Evolutionary conservation across 192 early-diverging fungal genomes (phyloP).

Genomic region (Gonapodya prolifera): DNA sequence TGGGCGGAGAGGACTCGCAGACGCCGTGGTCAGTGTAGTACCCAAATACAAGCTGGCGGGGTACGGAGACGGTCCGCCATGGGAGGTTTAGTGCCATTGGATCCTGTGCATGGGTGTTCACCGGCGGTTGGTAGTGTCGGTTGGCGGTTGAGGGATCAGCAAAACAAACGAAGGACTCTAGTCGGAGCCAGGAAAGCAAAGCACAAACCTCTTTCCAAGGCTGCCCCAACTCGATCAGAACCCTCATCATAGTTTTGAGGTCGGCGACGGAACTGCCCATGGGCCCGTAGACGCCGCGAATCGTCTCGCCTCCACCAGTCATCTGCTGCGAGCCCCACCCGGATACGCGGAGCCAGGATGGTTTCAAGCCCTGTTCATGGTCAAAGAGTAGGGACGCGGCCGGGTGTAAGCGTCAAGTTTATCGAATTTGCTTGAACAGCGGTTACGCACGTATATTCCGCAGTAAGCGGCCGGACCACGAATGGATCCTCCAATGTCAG

Average conservation of each 20-base stretch:
- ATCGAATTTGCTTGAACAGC: not conserved
- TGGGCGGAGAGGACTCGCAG: not conserved
- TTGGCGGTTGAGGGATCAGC: too few relatives aligned
- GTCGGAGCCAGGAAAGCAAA: too few relatives aligned
- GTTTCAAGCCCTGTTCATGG: not conserved
- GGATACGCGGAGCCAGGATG: not conserved
- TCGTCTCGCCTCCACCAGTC: not conserved
- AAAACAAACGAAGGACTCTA: too few relatives aligned
- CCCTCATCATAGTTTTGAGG: not conserved
- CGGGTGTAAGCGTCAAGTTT: too few relatives aligned
- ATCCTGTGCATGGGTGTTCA: too few relatives aligned
- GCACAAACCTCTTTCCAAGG: too few relatives aligned
- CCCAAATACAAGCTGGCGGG: not conserved
- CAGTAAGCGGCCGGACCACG: not conserved
- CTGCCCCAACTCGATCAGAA: not conserved
- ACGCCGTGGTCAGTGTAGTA: not conserved
- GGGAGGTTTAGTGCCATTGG: not conserved
- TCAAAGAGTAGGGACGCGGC: too few relatives aligned
- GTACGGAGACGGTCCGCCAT: too few relatives aligned
- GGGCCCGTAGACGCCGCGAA: not conserved
- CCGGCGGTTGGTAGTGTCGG: too few relatives aligned
- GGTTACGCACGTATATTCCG: conserved; percentile 1
- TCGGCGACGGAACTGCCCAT: not conserved
- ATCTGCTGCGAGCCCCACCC: not conserved
- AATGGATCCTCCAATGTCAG: conserved; percentile 7